Evolutionary conservation across 768 basidiomycete species (phyloP).

Genomic region (Phallus indusiatus): DNA sequence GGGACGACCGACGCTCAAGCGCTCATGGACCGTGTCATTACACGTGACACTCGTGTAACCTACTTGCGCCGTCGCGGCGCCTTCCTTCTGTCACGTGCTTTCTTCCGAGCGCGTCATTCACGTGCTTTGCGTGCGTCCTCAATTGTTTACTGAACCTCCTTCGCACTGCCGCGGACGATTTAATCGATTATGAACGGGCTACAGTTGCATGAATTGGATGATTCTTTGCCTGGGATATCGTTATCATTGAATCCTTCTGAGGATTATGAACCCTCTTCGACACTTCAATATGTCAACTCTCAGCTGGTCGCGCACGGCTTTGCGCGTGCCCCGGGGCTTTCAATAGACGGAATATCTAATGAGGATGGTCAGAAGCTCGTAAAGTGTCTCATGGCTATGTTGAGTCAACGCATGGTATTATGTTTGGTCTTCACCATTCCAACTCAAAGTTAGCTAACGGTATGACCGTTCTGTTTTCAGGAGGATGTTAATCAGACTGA

Average conservation of each 20-base stretch:
- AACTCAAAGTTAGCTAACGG: not conserved
- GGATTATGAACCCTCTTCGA: conserved; percentile 33
- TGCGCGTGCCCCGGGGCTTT: conserved; percentile 49
- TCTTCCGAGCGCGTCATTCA: not conserved
- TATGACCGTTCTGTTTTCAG: conserved; percentile 21
- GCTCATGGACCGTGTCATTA: too few relatives aligned
- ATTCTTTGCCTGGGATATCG: not conserved
- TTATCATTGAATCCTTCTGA: conserved; percentile 2
- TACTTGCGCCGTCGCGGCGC: too few relatives aligned
- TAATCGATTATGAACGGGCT: not conserved
- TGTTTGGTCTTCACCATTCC: conserved; percentile 19
- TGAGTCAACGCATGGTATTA: conserved; percentile 64
- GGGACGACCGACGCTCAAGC: too few relatives aligned
- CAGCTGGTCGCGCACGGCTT: conserved; percentile 83
- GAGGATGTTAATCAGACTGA: conserved; percentile 76
- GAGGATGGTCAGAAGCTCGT: conserved; percentile 47
- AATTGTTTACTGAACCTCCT: too few relatives aligned
- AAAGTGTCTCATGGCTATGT: conserved; percentile 68
- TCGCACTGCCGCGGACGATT: not conserved
- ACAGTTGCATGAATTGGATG: not conserved
- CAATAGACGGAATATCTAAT: conserved; percentile 52
- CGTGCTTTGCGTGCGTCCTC: not conserved
- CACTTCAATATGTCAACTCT: conserved; percentile 68
- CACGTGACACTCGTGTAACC: too few relatives aligned
- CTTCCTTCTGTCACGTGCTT: not conserved